Percentiles rank a stretch among this genome's conserved stretches.
Conservation (phyloP, 805 yeast species). For the Hanseniaspora singularis region DNA sequence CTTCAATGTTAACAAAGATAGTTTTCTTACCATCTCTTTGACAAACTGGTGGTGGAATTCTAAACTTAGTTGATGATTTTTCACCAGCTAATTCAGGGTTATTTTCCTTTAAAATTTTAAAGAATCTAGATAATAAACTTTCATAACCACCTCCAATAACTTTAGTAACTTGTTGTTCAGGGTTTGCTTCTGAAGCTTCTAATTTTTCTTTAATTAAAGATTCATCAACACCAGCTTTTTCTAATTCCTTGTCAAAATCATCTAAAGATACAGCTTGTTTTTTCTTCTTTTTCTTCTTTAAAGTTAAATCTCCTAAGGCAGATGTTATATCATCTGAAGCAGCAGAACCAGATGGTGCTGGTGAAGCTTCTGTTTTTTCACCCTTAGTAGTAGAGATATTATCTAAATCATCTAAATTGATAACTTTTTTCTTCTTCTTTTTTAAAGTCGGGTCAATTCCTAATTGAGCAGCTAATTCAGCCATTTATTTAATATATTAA, state of each 20-base stretch:
- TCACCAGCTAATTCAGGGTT: slow-evolving; percentile 99
- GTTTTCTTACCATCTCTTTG: slow-evolving; percentile 98
- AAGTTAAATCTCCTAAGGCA: slow-evolving; percentile 55
- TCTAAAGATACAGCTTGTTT: slow-evolving; percentile 49
- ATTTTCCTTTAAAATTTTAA: slow-evolving; percentile 71
- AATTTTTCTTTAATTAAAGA: slow-evolving; percentile 28
- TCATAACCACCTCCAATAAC: slow-evolving; percentile 62
- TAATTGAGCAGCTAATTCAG: slow-evolving; percentile 31
- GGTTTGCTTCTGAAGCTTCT: slow-evolving; percentile 25
- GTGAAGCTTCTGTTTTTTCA: slow-evolving; percentile 62
- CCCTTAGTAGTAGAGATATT: slow-evolving; percentile 38
- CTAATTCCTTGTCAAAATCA: slow-evolving; percentile 81
- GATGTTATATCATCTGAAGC: slow-evolving; percentile 39
- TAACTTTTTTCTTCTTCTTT: slow-evolving; percentile 55
- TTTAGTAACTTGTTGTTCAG: slow-evolving; percentile 29
- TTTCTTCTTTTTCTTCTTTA: slow-evolving; percentile 78
- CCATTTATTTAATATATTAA: slow-evolving; percentile 7
- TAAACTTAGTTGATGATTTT: slow-evolving; percentile 78
- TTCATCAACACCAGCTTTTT: slow-evolving; percentile 74
- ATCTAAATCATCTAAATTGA: slow-evolving; percentile 29
- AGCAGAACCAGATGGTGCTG: slow-evolving; percentile 20
- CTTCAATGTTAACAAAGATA: slow-evolving; percentile 89
- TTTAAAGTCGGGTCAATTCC: slow-evolving; percentile 68
- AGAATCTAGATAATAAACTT: slow-evolving; percentile 70
- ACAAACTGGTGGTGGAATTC: slow-evolving; percentile 95